These are phyloP conservation scores for Pedinophyceae sp. DNA, from an alignment of 139 green algal genomes.

Conservation along the genomic window DNA sequence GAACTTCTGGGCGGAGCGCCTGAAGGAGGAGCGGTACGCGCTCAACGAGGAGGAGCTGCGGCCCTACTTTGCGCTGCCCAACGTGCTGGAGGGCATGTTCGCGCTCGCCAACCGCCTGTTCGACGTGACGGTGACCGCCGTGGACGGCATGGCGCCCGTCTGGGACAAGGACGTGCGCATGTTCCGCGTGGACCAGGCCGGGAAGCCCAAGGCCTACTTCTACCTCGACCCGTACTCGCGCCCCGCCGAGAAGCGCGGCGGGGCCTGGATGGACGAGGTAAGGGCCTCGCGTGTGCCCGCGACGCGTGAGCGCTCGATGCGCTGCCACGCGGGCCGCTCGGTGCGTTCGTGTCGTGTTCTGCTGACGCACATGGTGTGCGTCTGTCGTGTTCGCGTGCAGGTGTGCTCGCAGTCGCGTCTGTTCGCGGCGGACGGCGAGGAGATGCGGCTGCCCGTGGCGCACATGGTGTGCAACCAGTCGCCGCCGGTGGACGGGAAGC, in stretches of 20 bases:
- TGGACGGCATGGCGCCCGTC: constrained; percentile 61
- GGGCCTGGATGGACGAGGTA: constrained; percentile 91
- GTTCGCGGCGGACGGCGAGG: constrained; percentile 23
- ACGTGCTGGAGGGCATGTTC: constrained; percentile 80
- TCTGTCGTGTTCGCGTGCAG: too few species aligned
- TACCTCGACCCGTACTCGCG: constrained; percentile 87
- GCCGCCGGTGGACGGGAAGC: constrained; percentile 70
- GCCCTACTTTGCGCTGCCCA: constrained; percentile 83
- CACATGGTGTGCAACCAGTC: constrained; percentile 96
- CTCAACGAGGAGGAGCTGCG: constrained; percentile 85
- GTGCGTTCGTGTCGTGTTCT: too few species aligned
- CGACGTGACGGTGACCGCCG: constrained; percentile 60
- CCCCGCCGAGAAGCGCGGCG: constrained; percentile 85
- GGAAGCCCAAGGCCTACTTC: constrained; percentile 67
- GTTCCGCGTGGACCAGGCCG: constrained; percentile 40
- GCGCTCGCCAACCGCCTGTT: constrained; percentile 71
- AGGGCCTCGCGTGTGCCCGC: neutral
- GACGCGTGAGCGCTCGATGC: too few species aligned
- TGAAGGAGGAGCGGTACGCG: constrained; percentile 46
- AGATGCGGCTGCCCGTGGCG: constrained; percentile 71
- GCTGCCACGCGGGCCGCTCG: too few species aligned
- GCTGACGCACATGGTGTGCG: too few species aligned
- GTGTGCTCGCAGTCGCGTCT: constrained; percentile 21
- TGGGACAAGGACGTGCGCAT: constrained; percentile 87
- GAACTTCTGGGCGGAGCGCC: constrained; percentile 74